Evolutionary conservation across 2,329 filamentous ascomycete species (phyloP).

Genomic region (Coniella lustricola): DNA sequence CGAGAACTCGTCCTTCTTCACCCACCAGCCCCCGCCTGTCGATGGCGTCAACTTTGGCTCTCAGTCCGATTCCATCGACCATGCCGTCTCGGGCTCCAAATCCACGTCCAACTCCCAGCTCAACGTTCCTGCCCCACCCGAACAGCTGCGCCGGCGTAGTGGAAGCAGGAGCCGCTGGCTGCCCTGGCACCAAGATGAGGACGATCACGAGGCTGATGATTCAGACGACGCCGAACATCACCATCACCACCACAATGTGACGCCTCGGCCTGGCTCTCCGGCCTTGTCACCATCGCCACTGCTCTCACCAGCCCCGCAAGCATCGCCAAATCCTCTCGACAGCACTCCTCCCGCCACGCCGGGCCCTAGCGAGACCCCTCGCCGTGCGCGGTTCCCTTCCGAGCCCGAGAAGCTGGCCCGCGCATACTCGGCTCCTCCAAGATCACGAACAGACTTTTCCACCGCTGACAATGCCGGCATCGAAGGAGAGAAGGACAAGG

Average conservation of each 20-base stretch:
- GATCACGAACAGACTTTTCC: not conserved
- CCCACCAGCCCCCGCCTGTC: slow-evolving; percentile 14
- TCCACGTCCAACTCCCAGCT: not conserved
- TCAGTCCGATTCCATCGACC: not conserved
- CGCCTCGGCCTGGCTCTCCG: too few relatives aligned
- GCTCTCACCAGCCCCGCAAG: not conserved
- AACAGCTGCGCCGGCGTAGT: not conserved
- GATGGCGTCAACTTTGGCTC: slow-evolving; percentile 6
- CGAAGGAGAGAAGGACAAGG: slow-evolving; percentile 12
- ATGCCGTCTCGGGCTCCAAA: not conserved
- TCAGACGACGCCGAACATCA: not conserved
- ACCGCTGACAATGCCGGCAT: not conserved
- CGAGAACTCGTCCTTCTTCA: slow-evolving; percentile 8
- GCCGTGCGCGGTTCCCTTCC: slow-evolving; percentile 5
- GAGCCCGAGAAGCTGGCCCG: not conserved
- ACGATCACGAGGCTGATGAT: not conserved
- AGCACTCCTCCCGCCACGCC: not conserved
- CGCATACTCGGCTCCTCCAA: slow-evolving; percentile 5
- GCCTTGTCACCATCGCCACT: not conserved
- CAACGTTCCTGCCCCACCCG: not conserved
- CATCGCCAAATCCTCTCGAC: not conserved
- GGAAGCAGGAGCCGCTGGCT: not conserved
- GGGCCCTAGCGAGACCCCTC: not conserved
- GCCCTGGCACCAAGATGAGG: not conserved
- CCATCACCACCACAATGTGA: too few relatives aligned